Evolutionary conservation across 345 rosid genomes (phyloP), one percentile per base, ranked within the genome.

Genomic region (Eucalyptus erythrocorys): DNA sequence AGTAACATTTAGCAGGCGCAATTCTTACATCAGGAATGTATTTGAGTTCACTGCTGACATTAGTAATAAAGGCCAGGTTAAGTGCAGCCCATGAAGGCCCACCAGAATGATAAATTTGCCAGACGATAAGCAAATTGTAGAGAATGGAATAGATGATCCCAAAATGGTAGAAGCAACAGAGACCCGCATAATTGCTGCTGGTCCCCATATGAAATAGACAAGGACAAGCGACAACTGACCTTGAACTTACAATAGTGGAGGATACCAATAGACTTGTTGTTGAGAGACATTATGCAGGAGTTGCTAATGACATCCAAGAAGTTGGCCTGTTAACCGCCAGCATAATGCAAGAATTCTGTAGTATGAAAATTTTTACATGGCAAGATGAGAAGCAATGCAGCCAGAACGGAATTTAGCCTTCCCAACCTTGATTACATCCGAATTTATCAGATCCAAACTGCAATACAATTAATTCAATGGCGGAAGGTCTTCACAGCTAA

Each of bases 401-500:
- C 84, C 84, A 76, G 84, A 40, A 40, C 5, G 2, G 84, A 37
- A 76, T 21, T 76, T 40, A 40, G 47, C 47, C 82, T 76, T 76
- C 82, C 24, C 27, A 71, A 10, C 82, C 82, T 6, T 37, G 82
- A 71, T 22, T 21, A 40, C 47, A 22, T 76, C 82, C 1, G 8
- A 76, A 40, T 76, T 76, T 19, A 76, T 40, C 47, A 76, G 27
- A 40, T 76, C 82, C 47, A 11, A 76, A 76, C 47, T 76, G 84
- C 47, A 76, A 76, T 37, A 76, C 47, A 76, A 40, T 34, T 8
- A 87, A 76, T 89, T 96, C 92, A 95, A 89, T 95, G 98, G 87
- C 98, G 98, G 91, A 92, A 97, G 15, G 97, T 96, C 94, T 92
- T 96, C 79, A 98, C 98, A 87, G 94, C 94, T 91, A 93, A 96